These are phyloP conservation scores for Mortierella sp. DNA, from an alignment of 371 early-diverging fungal species.

Conservation along the genomic window DNA sequence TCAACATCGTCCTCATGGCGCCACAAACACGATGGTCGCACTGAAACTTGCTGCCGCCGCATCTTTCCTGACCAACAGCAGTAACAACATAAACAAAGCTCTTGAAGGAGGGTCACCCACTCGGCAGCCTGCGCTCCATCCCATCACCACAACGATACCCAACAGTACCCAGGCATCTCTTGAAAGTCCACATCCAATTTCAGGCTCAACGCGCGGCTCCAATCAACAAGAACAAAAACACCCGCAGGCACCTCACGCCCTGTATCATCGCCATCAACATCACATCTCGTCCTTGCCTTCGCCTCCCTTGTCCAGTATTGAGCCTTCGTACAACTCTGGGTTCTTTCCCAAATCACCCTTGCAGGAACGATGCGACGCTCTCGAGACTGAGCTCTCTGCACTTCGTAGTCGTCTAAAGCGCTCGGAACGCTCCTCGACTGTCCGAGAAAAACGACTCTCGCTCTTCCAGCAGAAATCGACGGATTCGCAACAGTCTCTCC, in stretches of 20 bases:
- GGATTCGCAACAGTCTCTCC: conserved; percentile 29
- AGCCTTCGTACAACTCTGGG: conserved; percentile 23
- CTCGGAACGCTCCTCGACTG: conserved; percentile 24
- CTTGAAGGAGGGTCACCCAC: conserved; percentile 3
- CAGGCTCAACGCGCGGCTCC: conserved; percentile 9
- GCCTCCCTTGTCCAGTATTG: conserved; percentile 37
- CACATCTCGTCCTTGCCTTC: conserved; percentile 34
- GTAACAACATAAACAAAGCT: not conserved
- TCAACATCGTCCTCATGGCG: not conserved
- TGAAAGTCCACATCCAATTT: conserved; percentile 1
- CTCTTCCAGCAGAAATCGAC: conserved; percentile 36
- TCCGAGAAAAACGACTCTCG: conserved; percentile 33
- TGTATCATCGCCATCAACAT: conserved; percentile 12
- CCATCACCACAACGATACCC: conserved; percentile 22
- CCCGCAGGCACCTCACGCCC: conserved; percentile 11
- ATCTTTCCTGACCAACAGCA: conserved; percentile 15
- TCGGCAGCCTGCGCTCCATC: conserved; percentile 9
- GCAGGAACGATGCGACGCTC: conserved; percentile 45
- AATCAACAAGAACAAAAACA: conserved; percentile 9
- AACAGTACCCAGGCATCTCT: conserved; percentile 12
- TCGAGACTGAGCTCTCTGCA: conserved; percentile 34
- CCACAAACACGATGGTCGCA: conserved; percentile 9
- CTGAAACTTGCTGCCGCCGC: conserved; percentile 13
- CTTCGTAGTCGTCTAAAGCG: conserved; percentile 31
- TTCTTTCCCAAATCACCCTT: conserved; percentile 35